phyloP scores from a whole-genome alignment of 345 rosid species.

The Citrus trifoliata region DNA sequence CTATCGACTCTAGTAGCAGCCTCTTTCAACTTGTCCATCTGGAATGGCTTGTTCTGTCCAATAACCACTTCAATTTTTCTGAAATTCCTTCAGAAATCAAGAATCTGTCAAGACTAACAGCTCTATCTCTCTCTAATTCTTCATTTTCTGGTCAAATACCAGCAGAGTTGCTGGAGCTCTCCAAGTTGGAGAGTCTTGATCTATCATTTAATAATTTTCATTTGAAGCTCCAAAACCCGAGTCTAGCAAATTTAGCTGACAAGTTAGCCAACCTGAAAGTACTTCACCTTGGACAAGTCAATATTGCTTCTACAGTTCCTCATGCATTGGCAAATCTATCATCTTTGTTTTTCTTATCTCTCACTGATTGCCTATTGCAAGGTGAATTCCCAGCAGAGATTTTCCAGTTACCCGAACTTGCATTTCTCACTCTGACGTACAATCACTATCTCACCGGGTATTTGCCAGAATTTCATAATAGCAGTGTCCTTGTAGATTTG shows the following conservation, averaged over 20 bases:
- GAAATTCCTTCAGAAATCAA: not conserved
- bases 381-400: constrained; percentile 13
- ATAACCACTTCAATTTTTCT: not conserved
- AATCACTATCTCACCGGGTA: not conserved
- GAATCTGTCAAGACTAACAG: not conserved
- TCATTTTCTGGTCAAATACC: not conserved
- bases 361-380: not conserved
- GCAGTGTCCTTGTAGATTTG: not conserved
- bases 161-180: not conserved
- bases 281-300: constrained; percentile 5
- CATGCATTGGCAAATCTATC: not conserved
- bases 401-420: constrained; percentile 4
- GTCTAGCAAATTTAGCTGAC: not conserved
- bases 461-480: not conserved
- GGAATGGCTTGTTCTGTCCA: not conserved
- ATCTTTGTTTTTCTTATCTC: not conserved
- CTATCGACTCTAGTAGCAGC: not conserved
- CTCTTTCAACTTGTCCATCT: constrained; percentile 11
- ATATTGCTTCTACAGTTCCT: not conserved
- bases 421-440: not conserved
- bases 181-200: constrained; percentile 11
- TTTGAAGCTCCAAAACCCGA: not conserved
- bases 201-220: not conserved
- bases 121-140: not conserved
- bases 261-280: constrained; percentile 13